Evolutionary conservation across 345 rosid genomes (phyloP), one percentile per base, ranked within the genome.

Genomic region (Cardamine resedifolia): DNA sequence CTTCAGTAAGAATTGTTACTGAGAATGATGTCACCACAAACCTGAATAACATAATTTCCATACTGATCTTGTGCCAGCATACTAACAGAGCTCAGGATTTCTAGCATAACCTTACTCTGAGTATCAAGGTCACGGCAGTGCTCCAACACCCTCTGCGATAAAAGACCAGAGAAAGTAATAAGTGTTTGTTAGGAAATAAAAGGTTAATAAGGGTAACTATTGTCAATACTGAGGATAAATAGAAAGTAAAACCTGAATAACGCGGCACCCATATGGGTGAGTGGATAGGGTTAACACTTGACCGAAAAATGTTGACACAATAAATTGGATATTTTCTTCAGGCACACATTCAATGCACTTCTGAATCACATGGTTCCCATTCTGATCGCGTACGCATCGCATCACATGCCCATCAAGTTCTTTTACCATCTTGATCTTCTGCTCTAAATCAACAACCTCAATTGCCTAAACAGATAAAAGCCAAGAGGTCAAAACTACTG

Each of bases 241-340:
- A 33, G 38, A 34, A 34, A 34, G 38, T 34, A 26, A 43, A 51
- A 93, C 98, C 98, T 93, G 98, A 69, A 93, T 86, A 73, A 93
- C 98, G 24, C 98, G 97, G 71, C 98, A 93, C n/a, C 98, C 98
- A 33, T 93, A 93, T 31, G 98, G 97, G 75, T 93, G 98, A 60
- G 90, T 87, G 47, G 98, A 90, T 33, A 93, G 81, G 15, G 86
- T 83, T 74, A 90, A 88, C 72, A 90, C 93, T 78, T 90, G 93
- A 78, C 91, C 98, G 66, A 87, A 90, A 81, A 93, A 93, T 34
- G 10, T 3, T 34, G 38, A 34, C 38, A 34, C 38, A 1, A 34
- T 34, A 64, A 90, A 93, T 56, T 86, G 84, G 60, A 93, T 90
- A 19, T 87, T 83, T 44, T 87, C 97, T 81, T 90, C 97, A 58